Conservation (phyloP, 2,329 filamentous ascomycete genomes). For the Alternaria dauci region DNA sequence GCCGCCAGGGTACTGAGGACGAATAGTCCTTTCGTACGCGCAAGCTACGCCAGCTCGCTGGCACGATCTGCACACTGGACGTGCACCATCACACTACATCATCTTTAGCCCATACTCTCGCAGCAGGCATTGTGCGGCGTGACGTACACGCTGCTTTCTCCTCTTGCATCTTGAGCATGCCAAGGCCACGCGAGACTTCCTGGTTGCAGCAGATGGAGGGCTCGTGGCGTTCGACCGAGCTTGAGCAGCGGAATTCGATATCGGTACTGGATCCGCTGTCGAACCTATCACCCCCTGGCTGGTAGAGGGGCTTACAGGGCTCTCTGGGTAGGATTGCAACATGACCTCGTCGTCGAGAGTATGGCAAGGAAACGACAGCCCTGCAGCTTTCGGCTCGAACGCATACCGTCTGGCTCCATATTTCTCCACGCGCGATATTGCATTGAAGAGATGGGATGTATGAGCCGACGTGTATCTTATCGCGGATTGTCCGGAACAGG, state of each 20-base stretch:
- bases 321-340: conserved; percentile 12
- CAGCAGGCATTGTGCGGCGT: conserved; percentile 2
- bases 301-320: conserved; percentile 7
- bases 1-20: conserved; percentile 39
- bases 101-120: conserved; percentile 2
- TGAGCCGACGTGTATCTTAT: conserved; percentile 15
- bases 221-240: conserved; percentile 7
- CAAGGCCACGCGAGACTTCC: conserved; percentile 32
- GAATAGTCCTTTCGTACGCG: conserved; percentile 33
- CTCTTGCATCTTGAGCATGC: conserved; percentile 40
- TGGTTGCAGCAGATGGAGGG: conserved; percentile 11
- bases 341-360: conserved; percentile 9
- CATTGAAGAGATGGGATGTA: neutral
- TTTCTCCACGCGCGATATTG: conserved; percentile 4
- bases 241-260: conserved; percentile 16
- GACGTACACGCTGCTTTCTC: conserved; percentile 37
- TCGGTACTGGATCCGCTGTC: neutral
- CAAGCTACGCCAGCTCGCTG: conserved; percentile 30
- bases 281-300: neutral
- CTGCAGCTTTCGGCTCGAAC: conserved; percentile 1
- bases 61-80: conserved; percentile 35
- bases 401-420: neutral
- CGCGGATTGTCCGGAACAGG: neutral
- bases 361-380: conserved; percentile 4
- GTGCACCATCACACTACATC: conserved; percentile 34